phyloP scores from a whole-genome alignment of 83 land plant species.

The Thuja plicata region DNA sequence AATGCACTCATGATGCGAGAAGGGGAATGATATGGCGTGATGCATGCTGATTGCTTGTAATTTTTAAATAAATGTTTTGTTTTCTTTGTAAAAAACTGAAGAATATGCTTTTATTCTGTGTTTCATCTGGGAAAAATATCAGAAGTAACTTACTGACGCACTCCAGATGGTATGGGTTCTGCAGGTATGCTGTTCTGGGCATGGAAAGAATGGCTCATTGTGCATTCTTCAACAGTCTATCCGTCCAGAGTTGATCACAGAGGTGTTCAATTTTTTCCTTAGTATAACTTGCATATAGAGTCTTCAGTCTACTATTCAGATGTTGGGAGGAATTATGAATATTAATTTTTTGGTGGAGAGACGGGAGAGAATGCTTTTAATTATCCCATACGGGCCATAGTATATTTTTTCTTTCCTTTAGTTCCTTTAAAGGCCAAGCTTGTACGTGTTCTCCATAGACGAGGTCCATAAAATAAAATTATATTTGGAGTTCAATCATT shows the following conservation, averaged over 20 bases:
- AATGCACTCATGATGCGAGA: neutral
- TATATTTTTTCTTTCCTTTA: neutral
- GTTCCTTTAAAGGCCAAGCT: neutral
- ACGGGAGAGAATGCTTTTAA: neutral
- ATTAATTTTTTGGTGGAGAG: neutral
- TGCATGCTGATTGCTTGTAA: neutral
- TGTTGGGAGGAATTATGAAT: neutral
- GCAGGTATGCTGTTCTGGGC: constrained; percentile 97
- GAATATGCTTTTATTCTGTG: neutral
- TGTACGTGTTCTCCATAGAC: neutral
- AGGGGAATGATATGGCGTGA: neutral
- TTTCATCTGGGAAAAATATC: neutral
- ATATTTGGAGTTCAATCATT: neutral
- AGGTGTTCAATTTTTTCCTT: constrained; percentile 39
- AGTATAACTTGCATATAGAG: neutral
- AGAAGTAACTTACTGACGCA: neutral
- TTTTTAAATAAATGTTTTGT: neutral
- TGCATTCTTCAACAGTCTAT: constrained; percentile 87
- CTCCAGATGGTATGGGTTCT: neutral
- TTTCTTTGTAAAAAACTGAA: neutral
- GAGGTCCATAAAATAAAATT: neutral
- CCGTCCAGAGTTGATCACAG: constrained; percentile 95
- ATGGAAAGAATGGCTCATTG: constrained; percentile 97
- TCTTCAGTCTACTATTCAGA: neutral
- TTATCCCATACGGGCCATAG: neutral